phyloP scores from a whole-genome alignment of 139 green algal species.

The Pleodorina starrii region DNA sequence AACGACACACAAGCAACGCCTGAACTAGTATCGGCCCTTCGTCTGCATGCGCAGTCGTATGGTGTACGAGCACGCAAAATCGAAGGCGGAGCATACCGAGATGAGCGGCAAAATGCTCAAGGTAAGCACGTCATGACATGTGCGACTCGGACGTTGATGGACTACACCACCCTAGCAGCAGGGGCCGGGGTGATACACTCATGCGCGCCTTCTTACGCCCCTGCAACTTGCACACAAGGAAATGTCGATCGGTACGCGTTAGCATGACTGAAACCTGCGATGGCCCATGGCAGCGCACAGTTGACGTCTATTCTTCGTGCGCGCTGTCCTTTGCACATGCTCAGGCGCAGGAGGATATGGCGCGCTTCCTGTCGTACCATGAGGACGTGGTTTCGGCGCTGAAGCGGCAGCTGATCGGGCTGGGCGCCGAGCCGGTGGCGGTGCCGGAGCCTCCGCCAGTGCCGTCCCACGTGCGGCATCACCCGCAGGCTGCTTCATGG shows the following conservation, averaged over 20 bases:
- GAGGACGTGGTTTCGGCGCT: constrained; percentile 21
- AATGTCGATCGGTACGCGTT: too few relatives aligned
- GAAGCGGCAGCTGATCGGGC: constrained; percentile 1
- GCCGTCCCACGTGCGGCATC: neutral
- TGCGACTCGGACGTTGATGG: too few relatives aligned
- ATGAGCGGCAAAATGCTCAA: constrained; percentile 39
- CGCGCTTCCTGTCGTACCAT: neutral
- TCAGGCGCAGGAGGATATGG: constrained; percentile 34
- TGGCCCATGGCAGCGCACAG: too few relatives aligned
- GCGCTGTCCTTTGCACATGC: neutral
- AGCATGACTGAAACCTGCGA: too few relatives aligned
- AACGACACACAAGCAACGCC: too few relatives aligned
- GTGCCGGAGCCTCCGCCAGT: constrained; percentile 17
- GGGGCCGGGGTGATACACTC: too few relatives aligned
- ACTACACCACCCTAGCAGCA: too few relatives aligned
- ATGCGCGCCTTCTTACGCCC: too few relatives aligned
- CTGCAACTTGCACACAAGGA: too few relatives aligned
- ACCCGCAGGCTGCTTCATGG: neutral
- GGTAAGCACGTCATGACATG: neutral
- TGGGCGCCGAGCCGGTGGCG: constrained; percentile 17
- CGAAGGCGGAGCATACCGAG: constrained; percentile 56
- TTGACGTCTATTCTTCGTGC: too few relatives aligned
- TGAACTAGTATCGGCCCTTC: too few relatives aligned
- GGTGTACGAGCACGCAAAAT: constrained; percentile 56
- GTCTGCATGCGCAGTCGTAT: too few relatives aligned